These are phyloP conservation scores for Pythium scleroteichum DNA, from an alignment of 352 stramenopile species.

Conservation along the genomic window DNA sequence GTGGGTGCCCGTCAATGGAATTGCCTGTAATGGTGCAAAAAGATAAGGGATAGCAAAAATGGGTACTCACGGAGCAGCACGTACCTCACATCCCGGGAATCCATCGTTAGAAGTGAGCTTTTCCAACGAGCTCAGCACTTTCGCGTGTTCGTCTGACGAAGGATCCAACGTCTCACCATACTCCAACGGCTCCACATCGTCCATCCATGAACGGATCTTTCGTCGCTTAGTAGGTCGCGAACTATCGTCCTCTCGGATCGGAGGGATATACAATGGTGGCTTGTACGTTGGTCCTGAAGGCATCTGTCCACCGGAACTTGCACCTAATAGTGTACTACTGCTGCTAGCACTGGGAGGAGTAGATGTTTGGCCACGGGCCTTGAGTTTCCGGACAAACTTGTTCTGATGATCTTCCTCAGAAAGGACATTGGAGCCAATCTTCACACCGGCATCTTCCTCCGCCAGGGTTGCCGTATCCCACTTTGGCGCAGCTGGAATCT, in stretches of 20 bases:
- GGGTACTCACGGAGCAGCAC: not conserved
- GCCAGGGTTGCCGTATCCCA: constrained; percentile 52
- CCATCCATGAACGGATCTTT: constrained; percentile 87
- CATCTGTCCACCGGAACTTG: constrained; percentile 15
- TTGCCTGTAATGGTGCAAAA: constrained; percentile 46
- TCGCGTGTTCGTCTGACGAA: constrained; percentile 67
- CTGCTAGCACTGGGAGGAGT: constrained; percentile 20
- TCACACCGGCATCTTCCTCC: constrained; percentile 38
- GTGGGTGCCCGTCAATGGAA: constrained; percentile 84
- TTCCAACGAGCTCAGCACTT: constrained; percentile 50
- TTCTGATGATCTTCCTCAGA: constrained; percentile 64
- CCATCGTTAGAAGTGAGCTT: constrained; percentile 73
- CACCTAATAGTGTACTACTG: constrained; percentile 28
- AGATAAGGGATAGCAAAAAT: not conserved
- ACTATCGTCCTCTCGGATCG: constrained; percentile 52
- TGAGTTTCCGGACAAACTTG: constrained; percentile 53
- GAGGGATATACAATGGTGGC: constrained; percentile 69
- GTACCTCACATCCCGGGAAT: constrained; percentile 85
- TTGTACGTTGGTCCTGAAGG: constrained; percentile 52
- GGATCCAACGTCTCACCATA: constrained; percentile 61
- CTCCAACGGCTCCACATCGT: constrained; percentile 66
- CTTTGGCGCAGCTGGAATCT: constrained; percentile 52
- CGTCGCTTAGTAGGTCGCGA: constrained; percentile 65
- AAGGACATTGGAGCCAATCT: constrained; percentile 61
- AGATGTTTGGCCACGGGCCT: constrained; percentile 19